These are phyloP conservation scores for Hypomontagnella submonticulosa DNA, from an alignment of 495 filamentous ascomycete genomes.

Conservation along the genomic window DNA sequence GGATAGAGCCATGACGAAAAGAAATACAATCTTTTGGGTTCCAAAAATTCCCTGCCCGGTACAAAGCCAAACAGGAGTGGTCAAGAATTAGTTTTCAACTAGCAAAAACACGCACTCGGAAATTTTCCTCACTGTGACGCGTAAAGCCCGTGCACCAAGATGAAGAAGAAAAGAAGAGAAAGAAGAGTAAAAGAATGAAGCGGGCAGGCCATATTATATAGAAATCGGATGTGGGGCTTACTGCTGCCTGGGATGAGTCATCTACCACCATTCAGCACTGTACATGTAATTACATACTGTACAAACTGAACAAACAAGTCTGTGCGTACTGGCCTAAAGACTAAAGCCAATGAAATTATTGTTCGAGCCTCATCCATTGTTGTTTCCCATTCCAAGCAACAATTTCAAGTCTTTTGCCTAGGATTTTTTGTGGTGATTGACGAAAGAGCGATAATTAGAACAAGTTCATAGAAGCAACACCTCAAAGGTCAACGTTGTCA, in stretches of 20 bases:
- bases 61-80: constrained; percentile 44
- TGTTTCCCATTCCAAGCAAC: too few relatives aligned
- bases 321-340: too few relatives aligned
- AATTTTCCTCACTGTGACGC: constrained; percentile 46
- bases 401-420: too few relatives aligned
- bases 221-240: constrained; percentile 6
- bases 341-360: too few relatives aligned
- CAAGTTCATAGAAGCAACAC: too few relatives aligned
- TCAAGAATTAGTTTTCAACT: constrained; percentile 53
- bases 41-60: constrained; percentile 50
- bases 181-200: not conserved
- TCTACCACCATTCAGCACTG: too few relatives aligned
- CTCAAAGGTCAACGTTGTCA: too few relatives aligned
- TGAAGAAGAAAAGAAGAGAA: constrained; percentile 35
- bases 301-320: too few relatives aligned
- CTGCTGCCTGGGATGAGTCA: constrained; percentile 3
- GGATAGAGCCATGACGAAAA: constrained; percentile 41
- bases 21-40: constrained; percentile 26
- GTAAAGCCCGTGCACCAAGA: constrained; percentile 45
- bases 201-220: constrained; percentile 22
- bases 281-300: too few relatives aligned
- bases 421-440: too few relatives aligned
- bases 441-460: too few relatives aligned
- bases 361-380: too few relatives aligned
- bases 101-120: constrained; percentile 50